Evolutionary conservation across 2,329 filamentous ascomycete genomes (phyloP).

Genomic region (Pseudocercospora vitis): DNA sequence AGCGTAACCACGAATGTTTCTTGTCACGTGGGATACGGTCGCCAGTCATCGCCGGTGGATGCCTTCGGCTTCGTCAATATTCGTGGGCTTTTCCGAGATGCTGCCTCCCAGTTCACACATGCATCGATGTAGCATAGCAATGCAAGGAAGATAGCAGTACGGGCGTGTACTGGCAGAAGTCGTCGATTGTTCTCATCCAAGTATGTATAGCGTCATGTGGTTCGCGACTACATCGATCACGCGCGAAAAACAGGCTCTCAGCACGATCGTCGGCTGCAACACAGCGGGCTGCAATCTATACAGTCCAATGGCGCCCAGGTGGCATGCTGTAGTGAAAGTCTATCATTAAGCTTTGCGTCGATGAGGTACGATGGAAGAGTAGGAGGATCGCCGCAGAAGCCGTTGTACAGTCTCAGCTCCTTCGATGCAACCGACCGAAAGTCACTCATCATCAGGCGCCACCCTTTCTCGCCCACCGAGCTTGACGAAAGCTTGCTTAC

Average conservation of each 20-base stretch:
- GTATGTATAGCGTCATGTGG: not conserved
- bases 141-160: not conserved
- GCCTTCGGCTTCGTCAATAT: not conserved
- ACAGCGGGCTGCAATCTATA: not conserved
- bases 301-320: not conserved
- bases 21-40: no score
- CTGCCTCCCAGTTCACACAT: not conserved
- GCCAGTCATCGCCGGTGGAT: not conserved
- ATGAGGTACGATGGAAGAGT: not conserved
- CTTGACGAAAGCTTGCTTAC: slow-evolving; percentile 14
- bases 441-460: no score
- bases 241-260: not conserved
- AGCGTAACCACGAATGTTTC: no score
- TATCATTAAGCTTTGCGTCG: slow-evolving; percentile 8
- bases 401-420: slow-evolving; percentile 5
- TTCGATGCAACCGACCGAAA: slow-evolving; percentile 4
- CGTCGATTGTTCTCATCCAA: not conserved
- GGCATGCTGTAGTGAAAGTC: slow-evolving; percentile 1
- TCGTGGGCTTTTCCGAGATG: not conserved
- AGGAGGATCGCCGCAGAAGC: not conserved
- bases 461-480: no score
- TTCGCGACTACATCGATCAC: not conserved
- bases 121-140: not conserved
- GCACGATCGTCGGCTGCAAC: not conserved
- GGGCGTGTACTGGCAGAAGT: no score